A percentile compares a stretch with the other conserved stretches of the same genome.
phyloP scores from a whole-genome alignment of 2,329 filamentous ascomycete genomes.

The Sclerotinia glacialis region DNA sequence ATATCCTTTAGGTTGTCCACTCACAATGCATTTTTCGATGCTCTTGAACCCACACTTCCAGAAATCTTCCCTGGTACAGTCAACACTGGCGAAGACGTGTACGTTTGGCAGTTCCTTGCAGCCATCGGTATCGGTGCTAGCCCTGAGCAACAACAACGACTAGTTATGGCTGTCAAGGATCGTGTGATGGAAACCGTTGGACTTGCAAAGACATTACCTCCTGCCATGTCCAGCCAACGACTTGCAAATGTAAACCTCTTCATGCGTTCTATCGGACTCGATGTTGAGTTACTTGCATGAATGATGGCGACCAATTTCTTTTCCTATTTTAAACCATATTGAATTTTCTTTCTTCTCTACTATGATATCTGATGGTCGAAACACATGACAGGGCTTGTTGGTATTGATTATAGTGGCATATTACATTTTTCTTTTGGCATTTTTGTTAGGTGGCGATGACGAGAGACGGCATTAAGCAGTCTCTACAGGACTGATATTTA shows the following conservation, averaged over 20 bases:
- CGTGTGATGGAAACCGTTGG: constrained; percentile 93
- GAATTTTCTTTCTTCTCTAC: constrained; percentile 14
- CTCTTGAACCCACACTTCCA: constrained; percentile 77
- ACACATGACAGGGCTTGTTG: constrained; percentile 5
- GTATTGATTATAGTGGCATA: constrained; percentile 18
- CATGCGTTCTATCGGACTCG: constrained; percentile 97
- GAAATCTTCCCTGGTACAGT: constrained; percentile 90
- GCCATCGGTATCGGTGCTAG: constrained; percentile 91
- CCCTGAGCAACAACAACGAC: constrained; percentile 89
- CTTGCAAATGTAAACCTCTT: constrained; percentile 94
- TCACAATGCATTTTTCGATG: constrained; percentile 85
- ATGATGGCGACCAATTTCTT: constrained; percentile 6
- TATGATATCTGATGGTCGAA: constrained; percentile 18
- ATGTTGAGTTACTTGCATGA: constrained; percentile 67
- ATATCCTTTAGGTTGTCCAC: constrained; percentile 57
- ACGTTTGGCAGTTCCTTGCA: constrained; percentile 97
- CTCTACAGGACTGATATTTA: not conserved
- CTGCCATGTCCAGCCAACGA: constrained; percentile 78
- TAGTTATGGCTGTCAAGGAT: constrained; percentile 96
- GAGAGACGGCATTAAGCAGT: constrained; percentile 1
- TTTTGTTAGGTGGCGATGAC: constrained; percentile 15
- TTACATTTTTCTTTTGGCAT: constrained; percentile 9
- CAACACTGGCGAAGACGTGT: constrained; percentile 86
- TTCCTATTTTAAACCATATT: constrained; percentile 10
- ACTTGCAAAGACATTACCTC: constrained; percentile 83